Conservation (phyloP, 1,139 yeast genomes). For the Lodderomyces beijingensis region DNA sequence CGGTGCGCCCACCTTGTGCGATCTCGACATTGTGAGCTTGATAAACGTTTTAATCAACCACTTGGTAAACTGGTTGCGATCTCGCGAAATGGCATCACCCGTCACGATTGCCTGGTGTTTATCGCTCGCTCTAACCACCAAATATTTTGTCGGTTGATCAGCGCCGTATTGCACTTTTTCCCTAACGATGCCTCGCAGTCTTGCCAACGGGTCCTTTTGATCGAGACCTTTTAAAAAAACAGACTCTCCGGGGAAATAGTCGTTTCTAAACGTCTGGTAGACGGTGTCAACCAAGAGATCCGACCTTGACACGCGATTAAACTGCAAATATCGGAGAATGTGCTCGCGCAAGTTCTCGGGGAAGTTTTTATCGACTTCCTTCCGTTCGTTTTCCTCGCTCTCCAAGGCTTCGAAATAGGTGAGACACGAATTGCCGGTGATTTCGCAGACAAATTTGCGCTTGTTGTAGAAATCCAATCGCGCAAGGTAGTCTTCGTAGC, state of each 20-base stretch:
- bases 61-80: constrained; percentile 83
- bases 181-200: constrained; percentile 31
- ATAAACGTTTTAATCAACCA: constrained; percentile 86
- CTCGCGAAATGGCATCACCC: constrained; percentile 70
- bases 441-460: constrained; percentile 87
- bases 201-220: constrained; percentile 4
- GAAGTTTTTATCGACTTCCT: constrained; percentile 71
- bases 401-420: constrained; percentile 86
- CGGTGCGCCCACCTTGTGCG: constrained; percentile 87
- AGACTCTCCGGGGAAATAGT: constrained; percentile 88
- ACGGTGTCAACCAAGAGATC: constrained; percentile 87
- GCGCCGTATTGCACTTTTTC: constrained; percentile 49
- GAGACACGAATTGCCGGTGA: constrained; percentile 88
- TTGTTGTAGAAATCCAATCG: constrained; percentile 69
- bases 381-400: constrained; percentile 65
- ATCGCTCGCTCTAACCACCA: constrained; percentile 54
- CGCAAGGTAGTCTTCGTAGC: constrained; percentile 69
- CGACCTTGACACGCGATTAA: constrained; percentile 76
- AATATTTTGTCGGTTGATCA: constrained; percentile 59
- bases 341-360: constrained; percentile 94
- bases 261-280: constrained; percentile 67
- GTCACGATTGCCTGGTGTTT: constrained; percentile 64
- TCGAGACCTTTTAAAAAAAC: constrained; percentile 54
- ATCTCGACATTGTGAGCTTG: constrained; percentile 77
- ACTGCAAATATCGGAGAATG: constrained; percentile 76